Base-by-base conservation (phyloP, 2,329 filamentous ascomycete genomes). In the Penicillium italicum region DNA sequence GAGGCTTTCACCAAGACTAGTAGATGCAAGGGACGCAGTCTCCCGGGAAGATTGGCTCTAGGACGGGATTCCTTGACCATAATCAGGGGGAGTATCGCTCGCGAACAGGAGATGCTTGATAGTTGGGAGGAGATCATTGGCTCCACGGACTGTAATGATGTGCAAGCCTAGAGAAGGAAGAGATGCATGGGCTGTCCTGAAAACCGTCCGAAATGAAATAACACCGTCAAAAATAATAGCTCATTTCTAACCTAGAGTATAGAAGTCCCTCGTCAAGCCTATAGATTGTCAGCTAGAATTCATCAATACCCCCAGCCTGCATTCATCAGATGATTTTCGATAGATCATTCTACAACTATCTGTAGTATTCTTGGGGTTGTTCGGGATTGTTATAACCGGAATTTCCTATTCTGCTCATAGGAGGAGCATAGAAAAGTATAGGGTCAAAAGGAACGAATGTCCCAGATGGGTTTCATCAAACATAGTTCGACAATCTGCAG, bases 1-100 rank as follows among this genome's bases (percentile, higher is more conserved):
- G 44, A 62, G 30, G 62, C 51, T n/a, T 44, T 57, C 36, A 57
- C 57, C 8, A 48, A 51, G 44, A 56, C 49, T 9, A 55, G 53
- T 16, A 33, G 49, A 11, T 55, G 52, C n/a, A 34, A 44, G 24
- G 40, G 38, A 37, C 31, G 43, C 5, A 47, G 20, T 14, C 37
- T 55, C 5, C 44, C 51, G 2, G 38, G 14, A 11, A 40, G 57
- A 20, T 28, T 57, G n/a, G 51, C 47, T 0, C 22, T 60, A 16
- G 44, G 44, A 10, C 18, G 31, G 30, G 22, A 47, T 37, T 14
- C 44, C 18, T n/a, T 34, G n/a, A 14, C 22, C 2, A 22, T 31
- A 1, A 38, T 47, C 24, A 9, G 18, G 16, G 30, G 16, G 2
- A 30, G 16, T 24, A 12, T 38, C 6, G 22, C 45, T 5, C 31